Percentiles rank a stretch among this genome's conserved stretches.
Conservation (phyloP, 2,329 filamentous ascomycete genomes). For the Epichloe sp. region DNA sequence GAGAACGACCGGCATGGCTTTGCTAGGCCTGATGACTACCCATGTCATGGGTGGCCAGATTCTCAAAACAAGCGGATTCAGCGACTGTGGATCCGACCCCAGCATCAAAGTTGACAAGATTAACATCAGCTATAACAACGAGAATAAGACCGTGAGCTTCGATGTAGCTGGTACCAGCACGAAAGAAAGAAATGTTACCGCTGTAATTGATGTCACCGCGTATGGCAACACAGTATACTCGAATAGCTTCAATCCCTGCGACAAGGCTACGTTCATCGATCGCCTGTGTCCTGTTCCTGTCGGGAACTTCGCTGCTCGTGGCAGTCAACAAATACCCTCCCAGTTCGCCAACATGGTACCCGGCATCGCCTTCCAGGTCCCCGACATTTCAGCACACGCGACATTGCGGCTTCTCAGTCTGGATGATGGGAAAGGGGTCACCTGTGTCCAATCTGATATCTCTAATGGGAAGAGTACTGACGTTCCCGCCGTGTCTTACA, state of each 20-base stretch:
- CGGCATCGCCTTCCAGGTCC: slow-evolving; percentile 76
- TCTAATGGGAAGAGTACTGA: slow-evolving; percentile 76
- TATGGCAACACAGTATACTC: slow-evolving; percentile 75
- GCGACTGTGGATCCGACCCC: slow-evolving; percentile 44
- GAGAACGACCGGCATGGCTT: slow-evolving; percentile 17
- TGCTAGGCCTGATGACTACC: slow-evolving; percentile 22
- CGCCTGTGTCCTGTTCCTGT: slow-evolving; percentile 76
- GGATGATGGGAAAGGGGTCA: slow-evolving; percentile 49
- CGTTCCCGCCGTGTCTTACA: slow-evolving; percentile 65
- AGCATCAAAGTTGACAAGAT: slow-evolving; percentile 59
- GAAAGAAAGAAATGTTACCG: slow-evolving; percentile 67
- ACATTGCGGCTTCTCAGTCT: slow-evolving; percentile 59
- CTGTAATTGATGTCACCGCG: slow-evolving; percentile 61
- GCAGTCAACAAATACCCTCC: slow-evolving; percentile 57
- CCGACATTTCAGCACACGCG: slow-evolving; percentile 78
- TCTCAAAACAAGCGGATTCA: slow-evolving; percentile 70
- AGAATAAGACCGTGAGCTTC: slow-evolving; percentile 61
- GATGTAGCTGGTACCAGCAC: slow-evolving; percentile 68
- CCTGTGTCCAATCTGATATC: slow-evolving; percentile 71
- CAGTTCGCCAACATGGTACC: slow-evolving; percentile 66
- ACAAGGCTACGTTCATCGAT: slow-evolving; percentile 47
- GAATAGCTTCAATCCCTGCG: slow-evolving; percentile 75
- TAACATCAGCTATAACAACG: slow-evolving; percentile 67
- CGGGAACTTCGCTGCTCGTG: slow-evolving; percentile 60
- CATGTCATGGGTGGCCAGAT: slow-evolving; percentile 53